Evolutionary conservation across 202 grass and related monocot genomes (phyloP), one percentile per base, ranked within the genome.

Genomic region (Setaria italica): DNA sequence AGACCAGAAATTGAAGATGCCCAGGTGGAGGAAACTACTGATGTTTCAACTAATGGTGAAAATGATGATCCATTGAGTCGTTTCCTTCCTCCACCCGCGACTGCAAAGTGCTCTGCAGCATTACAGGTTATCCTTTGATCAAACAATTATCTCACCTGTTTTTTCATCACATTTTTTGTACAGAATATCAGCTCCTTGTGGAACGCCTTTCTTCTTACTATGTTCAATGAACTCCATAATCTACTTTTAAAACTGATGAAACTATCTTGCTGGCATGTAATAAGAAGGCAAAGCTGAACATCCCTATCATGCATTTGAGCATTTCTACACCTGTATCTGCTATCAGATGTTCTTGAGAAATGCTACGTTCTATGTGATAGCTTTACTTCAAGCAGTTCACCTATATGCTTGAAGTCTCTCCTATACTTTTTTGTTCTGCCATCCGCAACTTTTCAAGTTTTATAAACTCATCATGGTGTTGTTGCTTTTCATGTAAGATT

Each of bases 51-150:
- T 14, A 59, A 85, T 88, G 72, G 81, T 49, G 85, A 81, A 78
- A 88, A 83, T 48, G 91, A 84, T 62, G 86, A 95, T 74, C 72
- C 90, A 13, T 54, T 92, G 72, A 89, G 69, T 58, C 45, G 19
- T 78, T 97, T 95, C 51, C 89, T 97, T 82, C 87, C 82, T 81
- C 88, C 85, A 73, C 81, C 90, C 11, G 65, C 88, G 74, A 50
- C 81, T 82, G 64, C 73, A 72, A 94, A 93, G 77, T 94, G 92
- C 85, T 84, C 88, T 86, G 87, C 78, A 47, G 82, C 93, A 72
- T 87, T 97, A 78, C 92, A 97, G 92, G 92, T 97, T 89, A 67
- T 56, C 37, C 67, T 81, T 64, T 55, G 76, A 62, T 32, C 50
- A 78, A 51, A 85, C 45, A 32, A 74, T 67, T 77, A 25, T 67